These are phyloP conservation scores for Sugiyamaella castrensis DNA, from an alignment of 1,139 yeast species.

Conservation along the genomic window DNA sequence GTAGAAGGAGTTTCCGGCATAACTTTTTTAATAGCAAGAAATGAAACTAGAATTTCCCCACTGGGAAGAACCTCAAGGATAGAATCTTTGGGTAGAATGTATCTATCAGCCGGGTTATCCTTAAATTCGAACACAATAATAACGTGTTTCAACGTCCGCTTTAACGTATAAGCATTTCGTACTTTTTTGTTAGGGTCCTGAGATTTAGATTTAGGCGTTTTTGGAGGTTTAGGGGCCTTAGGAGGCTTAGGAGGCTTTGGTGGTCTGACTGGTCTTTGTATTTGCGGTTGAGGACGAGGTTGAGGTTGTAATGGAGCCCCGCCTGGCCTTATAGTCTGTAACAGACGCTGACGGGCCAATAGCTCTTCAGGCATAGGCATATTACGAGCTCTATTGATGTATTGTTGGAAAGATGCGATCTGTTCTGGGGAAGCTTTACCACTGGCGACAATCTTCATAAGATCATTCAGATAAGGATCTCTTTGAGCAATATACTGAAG, in stretches of 20 bases:
- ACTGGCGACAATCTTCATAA: constrained; percentile 82
- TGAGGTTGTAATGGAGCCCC: constrained; percentile 7
- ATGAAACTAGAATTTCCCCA: constrained; percentile 61
- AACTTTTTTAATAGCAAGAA: constrained; percentile 55
- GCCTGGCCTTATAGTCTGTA: constrained; percentile 15
- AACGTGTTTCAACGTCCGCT: constrained; percentile 50
- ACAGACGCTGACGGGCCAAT: constrained; percentile 19
- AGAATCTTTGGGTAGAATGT: constrained; percentile 68
- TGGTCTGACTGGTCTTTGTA: constrained; percentile 23
- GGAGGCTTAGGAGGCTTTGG: constrained; percentile 22
- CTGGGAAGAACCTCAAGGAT: constrained; percentile 60
- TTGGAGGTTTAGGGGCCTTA: constrained; percentile 17
- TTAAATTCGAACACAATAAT: constrained; percentile 79
- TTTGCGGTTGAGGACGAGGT: constrained; percentile 7
- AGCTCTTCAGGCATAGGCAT: constrained; percentile 55
- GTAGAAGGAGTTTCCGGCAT: constrained; percentile 21
- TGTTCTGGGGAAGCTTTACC: constrained; percentile 72
- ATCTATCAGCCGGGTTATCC: constrained; percentile 76
- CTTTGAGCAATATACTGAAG: constrained; percentile 76
- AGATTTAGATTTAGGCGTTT: constrained; percentile 26
- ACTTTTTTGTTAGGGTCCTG: constrained; percentile 23
- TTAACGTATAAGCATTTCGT: constrained; percentile 27
- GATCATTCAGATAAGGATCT: constrained; percentile 59
- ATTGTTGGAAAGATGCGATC: constrained; percentile 73
- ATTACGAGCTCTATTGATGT: constrained; percentile 66